A percentile compares a stretch with the other conserved stretches of the same genome.
These are phyloP conservation scores for Pleurotus citrinopileatus DNA, from an alignment of 768 basidiomycete species.

Conservation along the genomic window DNA sequence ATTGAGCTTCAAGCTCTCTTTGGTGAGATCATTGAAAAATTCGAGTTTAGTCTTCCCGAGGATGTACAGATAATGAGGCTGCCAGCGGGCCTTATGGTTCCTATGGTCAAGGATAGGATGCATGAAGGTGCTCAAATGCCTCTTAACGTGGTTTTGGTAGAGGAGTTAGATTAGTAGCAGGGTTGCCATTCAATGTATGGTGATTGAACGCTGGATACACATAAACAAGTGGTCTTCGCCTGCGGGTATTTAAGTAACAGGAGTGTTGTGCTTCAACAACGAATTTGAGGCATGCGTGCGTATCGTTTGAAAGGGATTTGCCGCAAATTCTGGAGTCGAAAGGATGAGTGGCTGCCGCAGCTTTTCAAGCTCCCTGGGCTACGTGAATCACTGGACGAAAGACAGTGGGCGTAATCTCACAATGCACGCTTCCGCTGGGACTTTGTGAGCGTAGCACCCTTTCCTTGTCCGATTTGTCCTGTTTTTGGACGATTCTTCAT, in stretches of 20 bases:
- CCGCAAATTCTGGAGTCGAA: constrained; percentile 58
- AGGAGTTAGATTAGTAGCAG: constrained; percentile 10
- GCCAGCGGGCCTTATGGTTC: constrained; percentile 27
- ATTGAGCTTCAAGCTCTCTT: constrained; percentile 40
- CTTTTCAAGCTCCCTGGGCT: constrained; percentile 57
- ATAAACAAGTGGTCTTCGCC: no score
- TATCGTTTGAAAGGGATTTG: constrained; percentile 76
- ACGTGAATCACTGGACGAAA: background rate
- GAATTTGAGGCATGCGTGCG: constrained; percentile 81
- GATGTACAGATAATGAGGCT: constrained; percentile 27
- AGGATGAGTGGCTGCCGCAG: constrained; percentile 70
- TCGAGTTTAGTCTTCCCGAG: constrained; percentile 33
- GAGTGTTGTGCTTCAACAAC: constrained; percentile 46
- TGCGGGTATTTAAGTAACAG: no score
- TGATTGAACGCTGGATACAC: no score
- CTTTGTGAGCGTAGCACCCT: constrained; percentile 51
- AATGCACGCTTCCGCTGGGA: constrained; percentile 65
- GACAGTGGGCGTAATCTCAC: constrained; percentile 39
- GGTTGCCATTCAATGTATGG: no score
- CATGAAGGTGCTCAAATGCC: constrained; percentile 29
- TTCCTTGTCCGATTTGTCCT: constrained; percentile 69
- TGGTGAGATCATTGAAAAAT: constrained; percentile 33
- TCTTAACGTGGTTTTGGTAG: constrained; percentile 21
- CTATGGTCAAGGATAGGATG: constrained; percentile 26
- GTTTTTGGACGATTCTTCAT: constrained; percentile 28